A percentile compares a stretch with the other conserved stretches of the same genome.
Conservation (phyloP, 1,284 basidiomycete genomes). For the Leccinum pachyderme region DNA sequence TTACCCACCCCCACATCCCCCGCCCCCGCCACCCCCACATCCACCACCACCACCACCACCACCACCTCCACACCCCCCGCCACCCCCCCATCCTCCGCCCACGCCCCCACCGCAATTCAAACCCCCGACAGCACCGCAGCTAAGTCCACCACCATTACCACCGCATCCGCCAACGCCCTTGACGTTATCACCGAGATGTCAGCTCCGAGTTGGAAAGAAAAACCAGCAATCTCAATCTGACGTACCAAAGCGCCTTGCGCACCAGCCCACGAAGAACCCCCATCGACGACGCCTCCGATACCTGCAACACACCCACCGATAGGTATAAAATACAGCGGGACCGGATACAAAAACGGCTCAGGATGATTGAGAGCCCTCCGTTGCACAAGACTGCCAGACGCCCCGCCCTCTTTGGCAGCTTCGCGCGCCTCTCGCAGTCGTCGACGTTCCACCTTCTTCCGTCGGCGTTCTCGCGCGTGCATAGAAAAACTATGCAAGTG, state of each 20-base stretch:
- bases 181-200: neutral
- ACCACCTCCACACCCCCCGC: neutral
- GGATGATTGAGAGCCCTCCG: neutral
- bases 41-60: neutral
- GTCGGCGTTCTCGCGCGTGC: conserved; percentile 19
- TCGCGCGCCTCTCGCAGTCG: conserved; percentile 8
- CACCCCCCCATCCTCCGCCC: neutral
- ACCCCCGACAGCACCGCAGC: neutral
- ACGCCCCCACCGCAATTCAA: neutral
- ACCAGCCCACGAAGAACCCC: conserved; percentile 1
- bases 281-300: conserved; percentile 18
- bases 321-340: conserved; percentile 31
- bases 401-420: neutral
- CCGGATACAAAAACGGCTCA: conserved; percentile 31
- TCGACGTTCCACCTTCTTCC: conserved; percentile 20
- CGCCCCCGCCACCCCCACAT: neutral
- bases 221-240: conserved; percentile 2
- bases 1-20: too few relatives aligned
- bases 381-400: neutral
- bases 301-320: conserved; percentile 17
- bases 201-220: neutral
- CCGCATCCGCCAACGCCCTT: neutral
- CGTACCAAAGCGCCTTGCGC: conserved; percentile 9
- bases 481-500: conserved; percentile 20
- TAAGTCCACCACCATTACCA: neutral